These are phyloP conservation scores for Fragaria iinumae DNA, from an alignment of 306 rosid genomes.

Conservation along the genomic window DNA sequence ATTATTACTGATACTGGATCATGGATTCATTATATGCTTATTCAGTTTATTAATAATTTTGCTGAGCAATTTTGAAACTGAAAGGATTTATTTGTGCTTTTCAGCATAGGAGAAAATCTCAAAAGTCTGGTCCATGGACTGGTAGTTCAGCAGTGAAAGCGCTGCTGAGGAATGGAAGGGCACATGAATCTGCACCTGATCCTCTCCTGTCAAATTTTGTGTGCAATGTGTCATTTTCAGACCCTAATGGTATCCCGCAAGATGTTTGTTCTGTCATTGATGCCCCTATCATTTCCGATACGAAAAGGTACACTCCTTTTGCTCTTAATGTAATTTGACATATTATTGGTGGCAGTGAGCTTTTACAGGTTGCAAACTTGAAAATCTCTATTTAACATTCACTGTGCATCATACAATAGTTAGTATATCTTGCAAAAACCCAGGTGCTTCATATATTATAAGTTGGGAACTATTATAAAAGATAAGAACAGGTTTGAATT, in stretches of 20 bases:
- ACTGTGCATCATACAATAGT: neutral
- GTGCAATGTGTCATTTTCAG: slow-evolving; percentile 40
- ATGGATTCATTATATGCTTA: neutral
- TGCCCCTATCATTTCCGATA: slow-evolving; percentile 28
- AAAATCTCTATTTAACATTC: neutral
- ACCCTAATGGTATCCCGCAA: slow-evolving; percentile 22
- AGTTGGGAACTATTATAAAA: neutral
- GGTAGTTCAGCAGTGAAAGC: slow-evolving; percentile 59
- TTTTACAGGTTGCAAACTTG: neutral
- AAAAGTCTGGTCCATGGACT: slow-evolving; percentile 49
- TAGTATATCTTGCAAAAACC: neutral
- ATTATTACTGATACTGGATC: slow-evolving; percentile 20
- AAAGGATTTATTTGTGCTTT: slow-evolving; percentile 24
- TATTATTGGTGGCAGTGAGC: neutral
- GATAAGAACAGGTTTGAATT: neutral
- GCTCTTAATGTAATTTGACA: neutral
- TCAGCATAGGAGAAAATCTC: slow-evolving; percentile 67
- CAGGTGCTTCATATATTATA: neutral
- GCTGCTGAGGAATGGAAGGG: slow-evolving; percentile 35
- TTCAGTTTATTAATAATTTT: neutral
- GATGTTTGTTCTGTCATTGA: slow-evolving; percentile 36
- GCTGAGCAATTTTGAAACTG: slow-evolving; percentile 8
- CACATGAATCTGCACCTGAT: slow-evolving; percentile 56
- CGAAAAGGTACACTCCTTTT: slow-evolving; percentile 47
- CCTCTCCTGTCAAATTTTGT: slow-evolving; percentile 77